Evolutionary conservation across 2,329 filamentous ascomycete genomes (phyloP), one percentile per base, ranked within the genome.

Genomic region (Lasiodiplodia theobromae): DNA sequence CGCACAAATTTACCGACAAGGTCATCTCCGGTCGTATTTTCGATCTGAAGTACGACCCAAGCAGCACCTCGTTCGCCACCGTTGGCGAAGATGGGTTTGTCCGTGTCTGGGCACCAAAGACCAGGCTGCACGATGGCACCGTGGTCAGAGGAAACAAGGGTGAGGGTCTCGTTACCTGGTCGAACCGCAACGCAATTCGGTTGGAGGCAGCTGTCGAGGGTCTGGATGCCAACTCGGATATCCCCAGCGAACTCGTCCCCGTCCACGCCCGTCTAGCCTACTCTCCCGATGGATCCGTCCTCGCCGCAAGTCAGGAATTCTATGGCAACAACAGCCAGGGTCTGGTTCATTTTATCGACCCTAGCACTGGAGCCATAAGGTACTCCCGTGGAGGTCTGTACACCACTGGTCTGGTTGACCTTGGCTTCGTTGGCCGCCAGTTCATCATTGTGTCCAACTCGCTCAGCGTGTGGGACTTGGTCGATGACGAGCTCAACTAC

Each of bases 381-480:
- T 87, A 88, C 71, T 89, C 88, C 1, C 86, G 94, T 21, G 86
- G 90, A 5, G 89, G 89, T 2, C 81, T 95, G 53, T 90, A 91
- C 80, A 85, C 85, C 64, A 88, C 89, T 6, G 84, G 86, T 21
- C 83, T 94, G 8, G 86, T 89, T 68, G 88, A 87, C n/a, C 80
- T 96, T 37, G 88, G 86, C 5, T 90, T 96, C 66, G 80, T 96
- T 2, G 90, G 89, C 2, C 89, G 90, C 28, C 90, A 91, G 75
- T 82, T 99, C 21, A 84, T 98, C 68, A 86, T 92, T 56, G 82
- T 97, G 1, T 93, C 93, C 0, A 86, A 91, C 53, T 86, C 88
- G 34, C 84, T 97, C 10, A 85, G 88, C 51, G 90, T 97, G 44
- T 97, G 93, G 84, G 92, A 99, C 77, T 86, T 96, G 12, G 92